phyloP scores from a whole-genome alignment of 1,139 yeast species.

The Scheffersomyces titani region DNA sequence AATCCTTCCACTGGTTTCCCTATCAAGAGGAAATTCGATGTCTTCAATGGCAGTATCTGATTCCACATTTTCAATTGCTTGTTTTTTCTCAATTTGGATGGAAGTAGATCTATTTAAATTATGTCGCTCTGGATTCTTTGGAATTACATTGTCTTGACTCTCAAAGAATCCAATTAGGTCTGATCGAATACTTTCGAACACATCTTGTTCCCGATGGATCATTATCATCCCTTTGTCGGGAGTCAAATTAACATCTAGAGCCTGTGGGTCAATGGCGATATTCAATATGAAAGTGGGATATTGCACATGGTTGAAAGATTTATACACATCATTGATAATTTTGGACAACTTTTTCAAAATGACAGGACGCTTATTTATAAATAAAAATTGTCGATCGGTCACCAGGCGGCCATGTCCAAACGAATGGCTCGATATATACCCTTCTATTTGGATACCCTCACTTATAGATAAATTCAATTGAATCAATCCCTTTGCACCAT shows the following conservation, averaged over 20 bases:
- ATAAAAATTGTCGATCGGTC: constrained; percentile 74
- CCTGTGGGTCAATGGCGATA: constrained; percentile 50
- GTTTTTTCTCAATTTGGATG: neutral
- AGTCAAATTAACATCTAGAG: constrained; percentile 80
- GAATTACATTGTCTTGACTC: constrained; percentile 46
- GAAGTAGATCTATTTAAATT: neutral
- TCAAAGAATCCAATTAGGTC: constrained; percentile 44
- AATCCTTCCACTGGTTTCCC: neutral
- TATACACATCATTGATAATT: constrained; percentile 72
- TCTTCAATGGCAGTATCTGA: neutral
- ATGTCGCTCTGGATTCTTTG: constrained; percentile 20
- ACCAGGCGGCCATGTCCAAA: constrained; percentile 70
- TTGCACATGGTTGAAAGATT: constrained; percentile 69
- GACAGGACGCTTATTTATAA: constrained; percentile 77
- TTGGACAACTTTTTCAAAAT: constrained; percentile 55
- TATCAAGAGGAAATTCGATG: neutral
- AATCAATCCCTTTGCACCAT: constrained; percentile 57
- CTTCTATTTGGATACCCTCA: constrained; percentile 40
- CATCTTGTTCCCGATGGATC: constrained; percentile 61
- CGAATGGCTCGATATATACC: constrained; percentile 72
- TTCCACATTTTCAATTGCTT: neutral
- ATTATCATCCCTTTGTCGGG: constrained; percentile 84
- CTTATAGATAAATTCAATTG: constrained; percentile 37
- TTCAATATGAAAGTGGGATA: constrained; percentile 72
- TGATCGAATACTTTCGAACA: constrained; percentile 54